Percentiles rank a stretch among this genome's conserved stretches.
phyloP scores from a whole-genome alignment of 2,329 filamentous ascomycete genomes.

The Colletotrichum ledebouriae region DNA sequence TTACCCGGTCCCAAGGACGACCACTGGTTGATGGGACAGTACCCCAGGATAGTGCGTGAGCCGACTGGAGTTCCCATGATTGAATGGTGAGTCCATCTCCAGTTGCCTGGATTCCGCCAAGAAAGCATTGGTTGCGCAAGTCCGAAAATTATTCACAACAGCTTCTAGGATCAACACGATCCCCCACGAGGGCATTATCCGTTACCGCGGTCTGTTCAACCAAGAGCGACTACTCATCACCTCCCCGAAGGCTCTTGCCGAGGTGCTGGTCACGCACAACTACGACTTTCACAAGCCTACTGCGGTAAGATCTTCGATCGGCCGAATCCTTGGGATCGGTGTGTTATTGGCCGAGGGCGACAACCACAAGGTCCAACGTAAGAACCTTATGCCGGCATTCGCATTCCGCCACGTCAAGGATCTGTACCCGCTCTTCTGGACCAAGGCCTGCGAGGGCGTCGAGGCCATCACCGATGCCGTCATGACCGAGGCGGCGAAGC shows the following conservation, averaged over 20 bases:
- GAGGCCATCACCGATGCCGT: slow-evolving; percentile 67
- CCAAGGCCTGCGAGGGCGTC: slow-evolving; percentile 78
- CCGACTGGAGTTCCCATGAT: slow-evolving; percentile 60
- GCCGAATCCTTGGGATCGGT: slow-evolving; percentile 76
- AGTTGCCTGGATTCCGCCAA: neutral
- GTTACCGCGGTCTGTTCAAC: slow-evolving; percentile 74
- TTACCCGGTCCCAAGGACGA: slow-evolving; percentile 60
- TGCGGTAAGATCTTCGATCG: slow-evolving; percentile 67
- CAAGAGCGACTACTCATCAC: slow-evolving; percentile 72
- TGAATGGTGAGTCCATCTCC: slow-evolving; percentile 59
- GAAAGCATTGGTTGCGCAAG: too few species aligned
- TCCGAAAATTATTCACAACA: slow-evolving; percentile 37
- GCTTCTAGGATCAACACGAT: slow-evolving; percentile 67
- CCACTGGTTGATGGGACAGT: slow-evolving; percentile 65
- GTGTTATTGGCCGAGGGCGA: slow-evolving; percentile 90
- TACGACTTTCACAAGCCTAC: slow-evolving; percentile 79
- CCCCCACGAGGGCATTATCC: slow-evolving; percentile 77
- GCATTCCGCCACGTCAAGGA: slow-evolving; percentile 88
- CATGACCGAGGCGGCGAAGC: slow-evolving; percentile 48
- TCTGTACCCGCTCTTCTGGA: slow-evolving; percentile 87
- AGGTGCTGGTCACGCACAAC: slow-evolving; percentile 76
- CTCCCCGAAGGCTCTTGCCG: slow-evolving; percentile 74
- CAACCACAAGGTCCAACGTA: slow-evolving; percentile 86
- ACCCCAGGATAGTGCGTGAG: slow-evolving; percentile 53
- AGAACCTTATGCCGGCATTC: slow-evolving; percentile 85